These are phyloP conservation scores for Penicillium sp. DNA, from an alignment of 2,329 filamentous ascomycete species.

Conservation along the genomic window DNA sequence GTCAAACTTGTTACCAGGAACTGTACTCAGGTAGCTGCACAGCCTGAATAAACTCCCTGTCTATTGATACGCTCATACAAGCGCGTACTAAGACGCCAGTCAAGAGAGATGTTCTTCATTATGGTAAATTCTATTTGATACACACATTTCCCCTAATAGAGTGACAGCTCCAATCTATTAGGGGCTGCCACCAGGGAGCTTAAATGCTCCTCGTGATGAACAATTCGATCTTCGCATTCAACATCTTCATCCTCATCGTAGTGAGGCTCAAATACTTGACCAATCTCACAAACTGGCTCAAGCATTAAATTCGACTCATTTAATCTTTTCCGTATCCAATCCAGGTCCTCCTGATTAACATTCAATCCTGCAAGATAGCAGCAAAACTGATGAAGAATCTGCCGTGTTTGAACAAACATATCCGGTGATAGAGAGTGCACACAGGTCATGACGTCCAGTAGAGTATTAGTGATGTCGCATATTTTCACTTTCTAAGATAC, in stretches of 20 bases:
- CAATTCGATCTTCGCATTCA: neutral
- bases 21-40: neutral
- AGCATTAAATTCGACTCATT: neutral
- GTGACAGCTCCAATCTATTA: no score
- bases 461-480: neutral
- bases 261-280: neutral
- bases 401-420: neutral
- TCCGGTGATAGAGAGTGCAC: neutral
- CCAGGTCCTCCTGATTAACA: neutral
- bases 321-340: neutral
- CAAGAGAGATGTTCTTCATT: neutral
- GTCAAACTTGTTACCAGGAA: no score
- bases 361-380: neutral
- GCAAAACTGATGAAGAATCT: neutral
- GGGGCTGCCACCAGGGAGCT: no score
- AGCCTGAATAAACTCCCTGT: neutral
- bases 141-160: no score
- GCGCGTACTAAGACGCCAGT: neutral
- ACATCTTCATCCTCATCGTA: neutral
- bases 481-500: neutral
- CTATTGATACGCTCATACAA: neutral
- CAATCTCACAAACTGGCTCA: neutral
- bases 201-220: neutral
- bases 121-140: neutral
- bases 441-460: neutral